Evolutionary conservation across 768 basidiomycete genomes (phyloP).

Genomic region (Amanita subjunquillea): DNA sequence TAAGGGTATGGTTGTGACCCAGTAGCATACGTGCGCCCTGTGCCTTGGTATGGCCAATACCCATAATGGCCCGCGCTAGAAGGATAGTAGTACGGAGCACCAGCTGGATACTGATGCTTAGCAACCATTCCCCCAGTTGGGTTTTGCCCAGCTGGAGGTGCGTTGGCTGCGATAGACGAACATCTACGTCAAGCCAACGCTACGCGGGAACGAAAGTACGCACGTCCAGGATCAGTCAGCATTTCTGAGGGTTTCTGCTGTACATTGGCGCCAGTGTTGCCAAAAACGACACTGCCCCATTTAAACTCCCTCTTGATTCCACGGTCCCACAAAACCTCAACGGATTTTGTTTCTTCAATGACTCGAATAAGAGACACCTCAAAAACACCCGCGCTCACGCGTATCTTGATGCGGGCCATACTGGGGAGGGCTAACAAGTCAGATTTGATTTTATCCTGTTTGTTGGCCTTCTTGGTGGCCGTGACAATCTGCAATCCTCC

Average conservation of each 20-base stretch:
- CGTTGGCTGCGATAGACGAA: background rate
- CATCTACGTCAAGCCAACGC: conserved; percentile 3
- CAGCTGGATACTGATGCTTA: conserved; percentile 9
- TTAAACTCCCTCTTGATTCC: conserved; percentile 70
- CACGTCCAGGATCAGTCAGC: conserved; percentile 35
- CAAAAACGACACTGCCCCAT: conserved; percentile 74
- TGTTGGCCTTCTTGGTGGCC: conserved; percentile 64
- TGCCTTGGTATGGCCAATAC: conserved; percentile 23
- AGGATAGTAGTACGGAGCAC: conserved; percentile 10
- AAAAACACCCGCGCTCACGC: conserved; percentile 75
- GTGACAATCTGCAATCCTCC: conserved; percentile 45
- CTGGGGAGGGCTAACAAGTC: conserved; percentile 62
- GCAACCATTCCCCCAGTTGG: conserved; percentile 1
- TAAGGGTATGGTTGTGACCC: conserved; percentile 16
- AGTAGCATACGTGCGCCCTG: conserved; percentile 6
- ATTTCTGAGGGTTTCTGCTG: conserved; percentile 60
- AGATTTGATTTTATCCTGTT: conserved; percentile 60
- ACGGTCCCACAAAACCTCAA: conserved; percentile 77
- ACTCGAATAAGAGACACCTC: conserved; percentile 74
- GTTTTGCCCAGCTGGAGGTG: conserved; percentile 8
- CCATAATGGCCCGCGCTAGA: conserved; percentile 20
- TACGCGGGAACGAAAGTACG: conserved; percentile 14
- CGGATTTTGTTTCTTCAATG: conserved; percentile 54
- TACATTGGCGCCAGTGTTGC: conserved; percentile 62
- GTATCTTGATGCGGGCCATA: conserved; percentile 75